Evolutionary conservation across 148 eudicot genomes (phyloP).

Genomic region (Vaccinium corymbosum): DNA sequence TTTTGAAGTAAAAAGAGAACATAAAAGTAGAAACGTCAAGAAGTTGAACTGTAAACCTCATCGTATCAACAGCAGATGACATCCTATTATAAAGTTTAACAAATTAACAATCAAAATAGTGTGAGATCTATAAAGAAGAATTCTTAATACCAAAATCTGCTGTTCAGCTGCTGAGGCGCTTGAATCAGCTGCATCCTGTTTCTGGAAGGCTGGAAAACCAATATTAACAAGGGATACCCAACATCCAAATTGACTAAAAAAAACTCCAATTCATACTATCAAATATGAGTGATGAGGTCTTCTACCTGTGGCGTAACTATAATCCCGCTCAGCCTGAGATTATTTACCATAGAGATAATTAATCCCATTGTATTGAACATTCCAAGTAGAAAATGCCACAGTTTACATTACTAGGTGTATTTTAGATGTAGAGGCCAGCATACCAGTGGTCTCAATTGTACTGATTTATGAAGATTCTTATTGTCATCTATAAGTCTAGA

Average conservation of each 20-base stretch:
- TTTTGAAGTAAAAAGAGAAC: background rate
- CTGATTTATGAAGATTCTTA: slow-evolving; percentile 59
- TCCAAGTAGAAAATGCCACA: background rate
- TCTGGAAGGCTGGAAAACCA: slow-evolving; percentile 48
- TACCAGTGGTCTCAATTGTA: slow-evolving; percentile 49
- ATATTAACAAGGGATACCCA: background rate
- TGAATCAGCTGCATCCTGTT: slow-evolving; percentile 44
- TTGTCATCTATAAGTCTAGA: slow-evolving; percentile 70
- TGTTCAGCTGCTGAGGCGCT: slow-evolving; percentile 77
- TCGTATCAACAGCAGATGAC: background rate
- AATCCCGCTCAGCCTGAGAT: slow-evolving; percentile 37
- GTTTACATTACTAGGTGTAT: background rate
- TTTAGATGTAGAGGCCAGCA: slow-evolving; percentile 19
- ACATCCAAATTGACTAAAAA: background rate
- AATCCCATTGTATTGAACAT: background rate
- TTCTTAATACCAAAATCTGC: slow-evolving; percentile 73
- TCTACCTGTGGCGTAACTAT: slow-evolving; percentile 41
- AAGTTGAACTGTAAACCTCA: background rate
- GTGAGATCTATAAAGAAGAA: background rate
- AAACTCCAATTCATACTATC: background rate
- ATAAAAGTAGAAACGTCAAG: background rate
- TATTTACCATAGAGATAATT: background rate
- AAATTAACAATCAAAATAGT: background rate
- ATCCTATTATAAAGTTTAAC: background rate
- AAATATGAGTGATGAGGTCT: slow-evolving; percentile 2